Evolutionary conservation across 768 basidiomycete species (phyloP).

Genomic region (Trametes elegans): DNA sequence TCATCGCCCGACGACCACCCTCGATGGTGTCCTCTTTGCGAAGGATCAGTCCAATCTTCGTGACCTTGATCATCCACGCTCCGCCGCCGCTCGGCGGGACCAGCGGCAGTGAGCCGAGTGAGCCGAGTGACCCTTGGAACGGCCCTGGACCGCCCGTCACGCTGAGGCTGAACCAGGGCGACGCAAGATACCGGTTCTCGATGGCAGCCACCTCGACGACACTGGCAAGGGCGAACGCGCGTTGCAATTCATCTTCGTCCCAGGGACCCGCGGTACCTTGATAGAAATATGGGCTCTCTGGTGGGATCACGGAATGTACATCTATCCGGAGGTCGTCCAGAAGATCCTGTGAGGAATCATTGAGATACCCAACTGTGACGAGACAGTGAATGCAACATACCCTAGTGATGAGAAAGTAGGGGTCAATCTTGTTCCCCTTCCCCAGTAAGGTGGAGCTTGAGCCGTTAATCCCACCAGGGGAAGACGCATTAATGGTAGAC

Average conservation of each 20-base stretch:
- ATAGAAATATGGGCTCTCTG: conserved; percentile 63
- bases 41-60: conserved; percentile 77
- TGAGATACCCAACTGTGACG: not conserved
- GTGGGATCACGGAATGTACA: conserved; percentile 55
- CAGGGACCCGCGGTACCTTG: conserved; percentile 64
- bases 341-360: conserved; percentile 46
- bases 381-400: conserved; percentile 40
- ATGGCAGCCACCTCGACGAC: conserved; percentile 53
- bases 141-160: conserved; percentile 35
- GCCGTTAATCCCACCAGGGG: conserved; percentile 28
- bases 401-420: conserved; percentile 86
- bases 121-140: conserved; percentile 30
- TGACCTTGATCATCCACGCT: conserved; percentile 58
- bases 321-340: conserved; percentile 69
- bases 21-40: conserved; percentile 80
- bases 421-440: conserved; percentile 75
- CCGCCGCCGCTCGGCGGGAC: conserved; percentile 24
- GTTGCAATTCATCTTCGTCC: conserved; percentile 64
- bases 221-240: conserved; percentile 59
- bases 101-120: conserved; percentile 27
- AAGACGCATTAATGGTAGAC: conserved; percentile 35
- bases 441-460: conserved; percentile 43
- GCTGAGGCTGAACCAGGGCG: conserved; percentile 42
- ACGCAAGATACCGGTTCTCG: conserved; percentile 37
- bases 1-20: conserved; percentile 70